Percentiles rank a stretch among this genome's conserved stretches.
phyloP scores from a whole-genome alignment of 768 basidiomycete genomes.

The Pulveroboletus sp. region DNA sequence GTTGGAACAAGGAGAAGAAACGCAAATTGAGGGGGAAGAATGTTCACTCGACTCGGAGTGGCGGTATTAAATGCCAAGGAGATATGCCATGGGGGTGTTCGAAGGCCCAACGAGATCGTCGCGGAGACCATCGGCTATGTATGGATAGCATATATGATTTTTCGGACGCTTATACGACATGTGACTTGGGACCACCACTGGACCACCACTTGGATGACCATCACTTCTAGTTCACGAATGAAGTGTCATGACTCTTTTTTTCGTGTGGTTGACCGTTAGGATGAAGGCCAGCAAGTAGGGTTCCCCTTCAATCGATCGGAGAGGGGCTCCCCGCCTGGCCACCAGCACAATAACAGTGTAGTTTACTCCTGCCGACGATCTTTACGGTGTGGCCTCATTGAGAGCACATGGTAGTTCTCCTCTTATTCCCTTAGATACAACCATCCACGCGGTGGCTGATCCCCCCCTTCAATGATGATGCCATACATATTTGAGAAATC shows the following conservation, averaged over 20 bases:
- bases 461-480: too few species aligned
- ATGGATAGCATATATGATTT: neutral
- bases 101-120: neutral
- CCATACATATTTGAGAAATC: too few species aligned
- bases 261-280: neutral
- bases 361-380: too few species aligned
- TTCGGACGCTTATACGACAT: neutral
- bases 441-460: too few species aligned
- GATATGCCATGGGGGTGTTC: neutral
- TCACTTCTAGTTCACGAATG: neutral
- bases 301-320: too few species aligned
- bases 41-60: neutral
- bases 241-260: neutral
- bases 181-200: neutral
- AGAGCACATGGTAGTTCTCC: too few species aligned
- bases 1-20: neutral
- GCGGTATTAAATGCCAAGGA: neutral
- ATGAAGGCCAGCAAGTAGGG: neutral
- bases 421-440: too few species aligned
- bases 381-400: too few species aligned
- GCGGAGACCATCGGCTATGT: neutral
- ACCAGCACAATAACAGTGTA: too few species aligned
- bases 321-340: too few species aligned
- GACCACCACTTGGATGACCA: neutral
- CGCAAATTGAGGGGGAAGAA: neutral